phyloP scores from a whole-genome alignment of 805 yeast species.

The Allodekkera sacchari region DNA sequence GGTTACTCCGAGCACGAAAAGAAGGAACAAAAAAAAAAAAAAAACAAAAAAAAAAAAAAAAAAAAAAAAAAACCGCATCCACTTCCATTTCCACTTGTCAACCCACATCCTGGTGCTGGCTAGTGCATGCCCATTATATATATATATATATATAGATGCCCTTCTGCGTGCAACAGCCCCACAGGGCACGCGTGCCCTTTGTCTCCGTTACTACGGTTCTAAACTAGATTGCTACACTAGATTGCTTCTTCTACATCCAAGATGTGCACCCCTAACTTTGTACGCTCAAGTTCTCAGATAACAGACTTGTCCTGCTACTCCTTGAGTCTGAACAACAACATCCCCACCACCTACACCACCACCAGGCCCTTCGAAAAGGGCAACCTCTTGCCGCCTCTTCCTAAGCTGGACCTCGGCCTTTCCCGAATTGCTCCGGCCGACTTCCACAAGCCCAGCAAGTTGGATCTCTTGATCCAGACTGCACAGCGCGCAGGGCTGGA shows the following conservation, averaged over 20 bases:
- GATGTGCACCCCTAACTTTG: conserved; percentile 21
- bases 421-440: background rate
- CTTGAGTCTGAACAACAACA: conserved; percentile 19
- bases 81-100: background rate
- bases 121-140: no score
- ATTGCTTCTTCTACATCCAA: background rate
- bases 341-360: conserved; percentile 12
- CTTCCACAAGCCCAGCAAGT: conserved; percentile 7
- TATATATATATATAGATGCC: no score
- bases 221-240: background rate
- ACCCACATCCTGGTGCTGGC: no score
- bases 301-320: conserved; percentile 26
- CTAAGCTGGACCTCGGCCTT: background rate
- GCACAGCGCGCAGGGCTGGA: conserved; percentile 16
- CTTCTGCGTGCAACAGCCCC: no score
- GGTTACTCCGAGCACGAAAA: no score
- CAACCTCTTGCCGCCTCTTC: conserved; percentile 2
- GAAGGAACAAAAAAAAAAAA: no score
- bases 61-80: background rate
- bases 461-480: conserved; percentile 24
- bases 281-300: conserved; percentile 17
- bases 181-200: no score
- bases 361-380: conserved; percentile 3
- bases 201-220: no score
- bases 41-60: no score